Base-by-base conservation (phyloP, 352 stramenopile species). In the Plasmopara muralis region DNA sequence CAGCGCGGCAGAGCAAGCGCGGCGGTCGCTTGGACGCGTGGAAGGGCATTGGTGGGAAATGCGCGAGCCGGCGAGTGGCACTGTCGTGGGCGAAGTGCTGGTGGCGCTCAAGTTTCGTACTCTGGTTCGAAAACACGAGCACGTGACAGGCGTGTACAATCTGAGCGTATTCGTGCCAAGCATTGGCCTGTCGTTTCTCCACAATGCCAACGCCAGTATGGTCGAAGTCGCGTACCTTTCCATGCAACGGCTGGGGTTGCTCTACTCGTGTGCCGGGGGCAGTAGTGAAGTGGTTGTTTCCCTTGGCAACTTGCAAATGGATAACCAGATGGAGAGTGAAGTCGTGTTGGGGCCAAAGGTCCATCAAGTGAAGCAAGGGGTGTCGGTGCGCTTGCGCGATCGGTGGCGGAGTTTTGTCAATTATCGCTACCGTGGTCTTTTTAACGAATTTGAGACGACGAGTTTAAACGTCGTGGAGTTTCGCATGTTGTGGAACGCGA, bases 271-370 rank as follows among this genome's bases (percentile, higher is more conserved):
- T 40, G 77, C 82, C 2, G 81, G 77, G 31, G 69, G 77, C n/a
- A 91, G 77, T 57, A 93, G 79, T 35, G 84, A 95, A 42, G 66
- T 93, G 25, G 68, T 85, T 0, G 85, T 89, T 48, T 89, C 80
- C 13, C 59, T 95, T 13, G 84, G 84, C 3, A 95, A 95, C 31
- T 25, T 93, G 30, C 84, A 95, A 47, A 92, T 95, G 80, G 84
- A 95, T 60, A 93, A 95, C 43, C 84, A 95, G 63, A 95, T 95
- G 80, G 84, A 95, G 47, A 61, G 67, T 14, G 82, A 92, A 44
- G 84, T 95, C 33, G 77, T 95, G 34, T 55, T 95, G 4, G 80
- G 82, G 0, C 82, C 84, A 1, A 89, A 91, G 15, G 77, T 92
- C 9, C 77, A 92, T 43, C 79, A 72, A 13, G 79, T 89, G 20